Evolutionary conservation across 169 alveolate species (phyloP).

Genomic region (Plasmodium yoelii): DNA sequence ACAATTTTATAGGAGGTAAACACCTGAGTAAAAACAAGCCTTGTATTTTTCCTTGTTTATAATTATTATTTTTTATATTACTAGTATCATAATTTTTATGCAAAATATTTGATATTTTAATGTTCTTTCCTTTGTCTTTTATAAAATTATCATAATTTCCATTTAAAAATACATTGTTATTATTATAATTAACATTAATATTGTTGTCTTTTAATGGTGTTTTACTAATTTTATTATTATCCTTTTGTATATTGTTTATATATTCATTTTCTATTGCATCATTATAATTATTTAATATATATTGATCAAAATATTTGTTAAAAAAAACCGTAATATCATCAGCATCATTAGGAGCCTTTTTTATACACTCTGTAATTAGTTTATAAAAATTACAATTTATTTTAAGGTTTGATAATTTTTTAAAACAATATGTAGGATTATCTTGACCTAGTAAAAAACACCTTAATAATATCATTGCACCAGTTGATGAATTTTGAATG

Average conservation of each 20-base stretch:
- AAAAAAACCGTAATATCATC: slow-evolving; percentile 72
- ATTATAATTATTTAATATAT: slow-evolving; percentile 1
- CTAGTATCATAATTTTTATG: slow-evolving; percentile 24
- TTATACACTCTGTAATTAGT: slow-evolving; percentile 69
- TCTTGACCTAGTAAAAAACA: slow-evolving; percentile 75
- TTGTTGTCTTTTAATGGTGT: background rate
- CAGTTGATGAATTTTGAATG: slow-evolving; percentile 70
- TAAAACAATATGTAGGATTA: slow-evolving; percentile 72
- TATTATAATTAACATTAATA: background rate
- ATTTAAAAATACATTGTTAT: background rate
- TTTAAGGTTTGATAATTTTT: slow-evolving; percentile 27
- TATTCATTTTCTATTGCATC: background rate
- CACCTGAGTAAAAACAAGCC: slow-evolving; percentile 61
- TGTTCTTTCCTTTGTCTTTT: slow-evolving; percentile 25
- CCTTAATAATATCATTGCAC: slow-evolving; percentile 56
- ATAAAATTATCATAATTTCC: background rate
- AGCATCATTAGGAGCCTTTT: slow-evolving; percentile 66
- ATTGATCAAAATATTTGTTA: slow-evolving; percentile 35
- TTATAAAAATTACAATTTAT: slow-evolving; percentile 66
- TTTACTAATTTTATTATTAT: background rate
- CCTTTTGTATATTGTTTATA: background rate
- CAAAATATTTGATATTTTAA: slow-evolving; percentile 43
- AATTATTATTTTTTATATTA: slow-evolving; percentile 21
- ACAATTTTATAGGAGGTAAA: slow-evolving; percentile 66
- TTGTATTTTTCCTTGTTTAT: slow-evolving; percentile 50